Evolutionary conservation across 1,284 basidiomycete species (phyloP), one percentile per base, ranked within the genome.

Genomic region (Ceratorhiza oryzae-sativae): DNA sequence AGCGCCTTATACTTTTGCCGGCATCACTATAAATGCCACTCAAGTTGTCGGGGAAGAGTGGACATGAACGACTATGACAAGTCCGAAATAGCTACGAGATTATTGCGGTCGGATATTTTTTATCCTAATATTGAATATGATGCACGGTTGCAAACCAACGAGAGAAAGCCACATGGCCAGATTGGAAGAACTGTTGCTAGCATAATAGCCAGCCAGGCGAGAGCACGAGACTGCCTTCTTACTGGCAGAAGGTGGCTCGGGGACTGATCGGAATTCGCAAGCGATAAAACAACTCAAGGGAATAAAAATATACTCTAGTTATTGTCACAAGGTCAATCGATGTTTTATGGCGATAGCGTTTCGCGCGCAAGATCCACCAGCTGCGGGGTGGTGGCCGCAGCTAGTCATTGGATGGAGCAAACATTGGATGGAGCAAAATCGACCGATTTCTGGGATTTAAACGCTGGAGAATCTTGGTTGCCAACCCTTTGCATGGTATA

Each of bases 21-120:
- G 58, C 5, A n/a, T 32, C 8, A 13, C 6, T 39, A 39, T 39
- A 39, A 39, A 39, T 39, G 13, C 36, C 8, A 8, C n/a, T 49
- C 46, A 5, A n/a, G 6, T 25, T 5, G 32, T 20, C 4, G 32
- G n/a, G 6, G 34, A 34, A 15, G 25, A n/a, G 9, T 20, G 15
- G 15, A 39, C 8, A 45, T 15, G n/a, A 30, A 32, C 18, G 15
- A 30, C 5, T 18, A 12, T 34, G 9, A 34, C 45, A 4, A 12
- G 18, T 15, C 61, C 61, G 61, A 63, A 20, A 63, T 63, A 42
- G 27, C 25, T 51, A 42, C 61, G 61, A 63, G 61, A 51, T 63
- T 63, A 13, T 25, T 20, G 61, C 61, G 61, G 3, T 48, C n/a
- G 27, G 39, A 23, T 5, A 49, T 34, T 12, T 34, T 5, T 10